These are phyloP conservation scores for Zea mays DNA, from an alignment of 176 grass and related monocot species.

Conservation along the genomic window Zm-B73-REFERENCE-NAM-5.0 NC_050098.1:198197001-198197500, in stretches of 20 bases:
- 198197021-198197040: background rate
- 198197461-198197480: slow-evolving; percentile 64
- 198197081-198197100: background rate
- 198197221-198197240: slow-evolving; percentile 2
- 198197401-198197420: slow-evolving; percentile 29
- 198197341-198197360: slow-evolving; percentile 18
- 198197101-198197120: background rate
- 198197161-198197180: background rate
- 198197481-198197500: slow-evolving; percentile 76
- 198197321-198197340: slow-evolving; percentile 80
- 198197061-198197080: background rate
- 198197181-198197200: slow-evolving; percentile 19
- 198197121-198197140: background rate
- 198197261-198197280: slow-evolving; percentile 41
- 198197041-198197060: background rate
- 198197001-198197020: background rate
- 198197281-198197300: slow-evolving; percentile 67
- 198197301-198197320: slow-evolving; percentile 63
- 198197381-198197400: slow-evolving; percentile 2
- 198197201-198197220: slow-evolving; percentile 7
- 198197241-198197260: background rate
- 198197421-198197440: slow-evolving; percentile 69
- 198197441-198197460: slow-evolving; percentile 85
- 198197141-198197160: background rate
- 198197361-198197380: background rate